Percentiles rank a stretch among this genome's conserved stretches.
These are phyloP conservation scores for Dryas drummondii DNA, from an alignment of 306 rosid genomes.

Conservation along the genomic window DNA sequence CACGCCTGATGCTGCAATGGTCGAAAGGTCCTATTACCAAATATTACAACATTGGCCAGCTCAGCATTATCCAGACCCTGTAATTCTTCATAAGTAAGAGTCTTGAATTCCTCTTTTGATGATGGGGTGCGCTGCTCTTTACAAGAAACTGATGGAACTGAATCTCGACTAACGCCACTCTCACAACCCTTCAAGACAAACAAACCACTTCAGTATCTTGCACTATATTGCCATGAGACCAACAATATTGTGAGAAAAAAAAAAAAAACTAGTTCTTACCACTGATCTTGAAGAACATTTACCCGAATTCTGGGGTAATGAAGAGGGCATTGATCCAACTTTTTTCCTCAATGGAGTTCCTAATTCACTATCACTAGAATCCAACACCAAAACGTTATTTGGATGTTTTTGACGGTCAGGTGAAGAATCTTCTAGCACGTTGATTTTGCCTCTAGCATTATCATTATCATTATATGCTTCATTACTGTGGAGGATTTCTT, in stretches of 20 bases:
- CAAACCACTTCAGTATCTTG: constrained; percentile 28
- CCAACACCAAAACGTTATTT: constrained; percentile 51
- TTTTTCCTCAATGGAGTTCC: constrained; percentile 29
- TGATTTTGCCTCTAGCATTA: constrained; percentile 25
- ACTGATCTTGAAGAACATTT: constrained; percentile 35
- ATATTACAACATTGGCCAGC: constrained; percentile 87
- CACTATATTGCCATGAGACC: background rate
- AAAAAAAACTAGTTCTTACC: constrained; percentile 37
- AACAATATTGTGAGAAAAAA: constrained; percentile 5
- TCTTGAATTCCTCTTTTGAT: constrained; percentile 35
- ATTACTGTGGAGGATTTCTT: constrained; percentile 18
- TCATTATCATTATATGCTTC: constrained; percentile 9
- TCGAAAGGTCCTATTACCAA: constrained; percentile 74
- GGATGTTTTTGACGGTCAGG: constrained; percentile 33
- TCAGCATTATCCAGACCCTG: constrained; percentile 75
- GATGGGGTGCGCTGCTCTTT: constrained; percentile 34
- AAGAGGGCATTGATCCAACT: constrained; percentile 22
- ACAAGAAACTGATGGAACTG: constrained; percentile 44
- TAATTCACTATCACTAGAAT: constrained; percentile 65
- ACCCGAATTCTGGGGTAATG: constrained; percentile 17
- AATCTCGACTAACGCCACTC: constrained; percentile 56
- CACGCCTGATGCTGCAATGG: constrained; percentile 95
- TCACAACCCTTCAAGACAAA: constrained; percentile 52
- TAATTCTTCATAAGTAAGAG: constrained; percentile 63
- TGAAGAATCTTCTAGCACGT: constrained; percentile 48